Conservation (phyloP, 73 alveolate species). For the Stentor coeruleus region DNA sequence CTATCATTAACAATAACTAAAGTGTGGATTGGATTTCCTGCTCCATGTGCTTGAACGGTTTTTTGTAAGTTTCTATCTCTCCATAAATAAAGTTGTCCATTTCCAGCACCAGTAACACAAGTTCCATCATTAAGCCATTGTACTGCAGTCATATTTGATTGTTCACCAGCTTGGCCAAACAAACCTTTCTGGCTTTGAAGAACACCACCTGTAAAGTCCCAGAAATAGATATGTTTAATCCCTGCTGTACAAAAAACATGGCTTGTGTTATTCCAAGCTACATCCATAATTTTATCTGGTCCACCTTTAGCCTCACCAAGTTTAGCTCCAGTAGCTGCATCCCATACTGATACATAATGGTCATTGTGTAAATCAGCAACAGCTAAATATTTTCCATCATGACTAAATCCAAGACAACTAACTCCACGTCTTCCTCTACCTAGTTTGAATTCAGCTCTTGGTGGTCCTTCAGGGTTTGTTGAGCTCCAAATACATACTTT, state of each 20-base stretch:
- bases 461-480: conserved; percentile 65
- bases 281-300: conserved; percentile 82
- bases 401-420: conserved; percentile 74
- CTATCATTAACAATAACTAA: conserved; percentile 45
- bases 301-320: conserved; percentile 81
- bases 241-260: conserved; percentile 73
- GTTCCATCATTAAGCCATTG: conserved; percentile 67
- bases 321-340: conserved; percentile 61
- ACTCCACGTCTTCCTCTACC: conserved; percentile 80
- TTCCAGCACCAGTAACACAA: conserved; percentile 77
- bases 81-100: conserved; percentile 57
- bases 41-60: conserved; percentile 49
- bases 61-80: conserved; percentile 37
- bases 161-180: conserved; percentile 60
- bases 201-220: conserved; percentile 63
- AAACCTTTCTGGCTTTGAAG: conserved; percentile 67
- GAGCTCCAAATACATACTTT: conserved; percentile 85
- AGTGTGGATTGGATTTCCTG: conserved; percentile 53
- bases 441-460: conserved; percentile 69
- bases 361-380: conserved; percentile 86
- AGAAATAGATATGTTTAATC: conserved; percentile 77
- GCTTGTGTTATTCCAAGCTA: conserved; percentile 61
- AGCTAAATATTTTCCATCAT: conserved; percentile 78
- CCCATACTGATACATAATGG: conserved; percentile 81
- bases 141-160: conserved; percentile 62